Conservation (phyloP, 345 rosid genomes). For the Gynandropsis gynandra region DNA sequence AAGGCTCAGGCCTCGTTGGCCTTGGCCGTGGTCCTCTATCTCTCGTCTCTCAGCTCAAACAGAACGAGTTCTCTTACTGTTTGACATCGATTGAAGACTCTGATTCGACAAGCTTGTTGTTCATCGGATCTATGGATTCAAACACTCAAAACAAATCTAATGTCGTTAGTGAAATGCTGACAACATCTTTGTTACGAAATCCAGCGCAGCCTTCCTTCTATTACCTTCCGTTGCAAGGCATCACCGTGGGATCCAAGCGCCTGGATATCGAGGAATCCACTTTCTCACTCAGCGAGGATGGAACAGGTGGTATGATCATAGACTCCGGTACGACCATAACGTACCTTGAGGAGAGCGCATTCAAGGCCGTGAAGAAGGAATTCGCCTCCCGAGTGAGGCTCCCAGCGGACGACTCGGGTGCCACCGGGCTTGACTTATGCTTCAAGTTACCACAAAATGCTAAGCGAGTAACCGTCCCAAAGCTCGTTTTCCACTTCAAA, state of each 20-base stretch:
- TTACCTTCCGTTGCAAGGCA: slow-evolving; percentile 78
- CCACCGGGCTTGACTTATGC: slow-evolving; percentile 82
- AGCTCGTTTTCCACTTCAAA: slow-evolving; percentile 59
- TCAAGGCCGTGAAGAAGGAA: slow-evolving; percentile 39
- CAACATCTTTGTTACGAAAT: slow-evolving; percentile 52
- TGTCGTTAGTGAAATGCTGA: slow-evolving; percentile 25
- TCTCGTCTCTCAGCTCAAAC: slow-evolving; percentile 65
- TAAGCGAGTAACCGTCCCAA: slow-evolving; percentile 46
- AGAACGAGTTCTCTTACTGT: slow-evolving; percentile 76
- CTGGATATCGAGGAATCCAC: slow-evolving; percentile 59
- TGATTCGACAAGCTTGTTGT: slow-evolving; percentile 45
- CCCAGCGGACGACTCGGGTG: slow-evolving; percentile 39
- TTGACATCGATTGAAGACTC: slow-evolving; percentile 55
- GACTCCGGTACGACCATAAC: slow-evolving; percentile 94
- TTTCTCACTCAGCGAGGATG: slow-evolving; percentile 57
- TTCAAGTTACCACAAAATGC: slow-evolving; percentile 40
- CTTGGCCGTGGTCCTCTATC: slow-evolving; percentile 74
- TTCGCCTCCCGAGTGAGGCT: slow-evolving; percentile 48
- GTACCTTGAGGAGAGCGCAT: slow-evolving; percentile 53
- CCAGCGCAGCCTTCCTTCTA: slow-evolving; percentile 76
- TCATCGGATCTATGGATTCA: slow-evolving; percentile 39
- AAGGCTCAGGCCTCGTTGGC: slow-evolving; percentile 86
- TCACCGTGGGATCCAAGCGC: slow-evolving; percentile 60
- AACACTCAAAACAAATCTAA: slow-evolving; percentile 5
- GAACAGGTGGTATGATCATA: slow-evolving; percentile 79